Evolutionary conservation across 331 rosid species (phyloP).

Genomic region (Malus hybrid): DNA sequence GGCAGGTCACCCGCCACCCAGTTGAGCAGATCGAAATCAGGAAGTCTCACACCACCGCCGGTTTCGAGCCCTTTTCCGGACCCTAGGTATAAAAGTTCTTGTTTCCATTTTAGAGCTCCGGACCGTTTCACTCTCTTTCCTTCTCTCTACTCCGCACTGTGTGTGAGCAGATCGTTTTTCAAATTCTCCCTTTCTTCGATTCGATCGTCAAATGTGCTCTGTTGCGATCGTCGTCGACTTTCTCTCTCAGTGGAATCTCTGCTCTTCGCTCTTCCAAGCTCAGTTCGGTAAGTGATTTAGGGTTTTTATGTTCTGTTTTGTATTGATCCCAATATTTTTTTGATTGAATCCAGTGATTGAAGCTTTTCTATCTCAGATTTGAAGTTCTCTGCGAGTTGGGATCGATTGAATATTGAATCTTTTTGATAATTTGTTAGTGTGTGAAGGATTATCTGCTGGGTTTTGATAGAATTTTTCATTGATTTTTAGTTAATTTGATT

Average conservation of each 20-base stretch:
- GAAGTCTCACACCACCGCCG: too few species aligned
- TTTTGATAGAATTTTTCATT: neutral
- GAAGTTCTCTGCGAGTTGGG: neutral
- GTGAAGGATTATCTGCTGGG: neutral
- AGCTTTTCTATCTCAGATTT: neutral
- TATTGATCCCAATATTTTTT: neutral
- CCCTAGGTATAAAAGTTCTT: too few species aligned
- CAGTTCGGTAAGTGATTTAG: slow-evolving; percentile 25
- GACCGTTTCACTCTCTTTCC: slow-evolving; percentile 34
- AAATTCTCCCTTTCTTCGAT: neutral
- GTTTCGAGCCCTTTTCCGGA: too few species aligned
- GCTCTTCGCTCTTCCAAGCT: slow-evolving; percentile 19
- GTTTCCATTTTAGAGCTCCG: slow-evolving; percentile 10
- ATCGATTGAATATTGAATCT: neutral
- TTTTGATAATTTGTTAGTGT: neutral
- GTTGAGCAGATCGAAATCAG: too few species aligned
- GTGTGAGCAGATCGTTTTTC: slow-evolving; percentile 31
- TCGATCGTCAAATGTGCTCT: slow-evolving; percentile 37
- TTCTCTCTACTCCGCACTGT: neutral
- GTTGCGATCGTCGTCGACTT: slow-evolving; percentile 7
- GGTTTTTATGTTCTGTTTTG: slow-evolving; percentile 6
- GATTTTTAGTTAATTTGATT: neutral
- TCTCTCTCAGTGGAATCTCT: slow-evolving; percentile 5
- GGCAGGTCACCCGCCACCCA: too few species aligned
- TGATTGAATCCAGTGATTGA: neutral